Evolutionary conservation across 2,329 filamentous ascomycete species (phyloP).

Genomic region (Colletotrichum phormii): DNA sequence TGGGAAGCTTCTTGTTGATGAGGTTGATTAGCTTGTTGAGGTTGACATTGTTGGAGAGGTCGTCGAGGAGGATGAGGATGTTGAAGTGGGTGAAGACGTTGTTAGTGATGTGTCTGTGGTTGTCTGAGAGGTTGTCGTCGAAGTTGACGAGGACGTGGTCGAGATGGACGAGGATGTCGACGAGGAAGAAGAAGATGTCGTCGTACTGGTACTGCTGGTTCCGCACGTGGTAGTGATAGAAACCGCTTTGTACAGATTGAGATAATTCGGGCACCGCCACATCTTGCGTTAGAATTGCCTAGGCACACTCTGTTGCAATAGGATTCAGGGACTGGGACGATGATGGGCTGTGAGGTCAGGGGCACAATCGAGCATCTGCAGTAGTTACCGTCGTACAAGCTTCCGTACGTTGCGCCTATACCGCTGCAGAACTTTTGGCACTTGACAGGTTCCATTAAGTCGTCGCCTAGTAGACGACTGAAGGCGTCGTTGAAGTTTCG

Average conservation of each 20-base stretch:
- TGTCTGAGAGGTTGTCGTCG: too few relatives aligned
- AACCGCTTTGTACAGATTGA: not conserved
- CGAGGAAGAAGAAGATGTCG: not conserved
- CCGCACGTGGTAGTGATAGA: not conserved
- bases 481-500: not conserved
- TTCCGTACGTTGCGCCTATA: too few relatives aligned
- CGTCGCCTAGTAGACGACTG: not conserved
- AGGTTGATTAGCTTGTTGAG: not conserved
- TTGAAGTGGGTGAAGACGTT: not conserved
- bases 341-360: too few relatives aligned
- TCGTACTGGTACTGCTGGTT: not conserved
- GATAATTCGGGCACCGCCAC: too few relatives aligned
- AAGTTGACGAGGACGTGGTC: too few relatives aligned
- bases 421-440: not conserved
- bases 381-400: too few relatives aligned
- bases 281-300: too few relatives aligned
- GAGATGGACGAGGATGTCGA: too few relatives aligned
- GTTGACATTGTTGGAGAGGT: not conserved
- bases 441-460: not conserved
- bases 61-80: not conserved
- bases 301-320: too few relatives aligned
- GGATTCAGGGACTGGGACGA: too few relatives aligned
- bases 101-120: too few relatives aligned
- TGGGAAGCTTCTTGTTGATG: not conserved
- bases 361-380: too few relatives aligned